phyloP scores from a whole-genome alignment of 192 early-diverging fungal genomes.

The Rhizophagus clarus region DNA sequence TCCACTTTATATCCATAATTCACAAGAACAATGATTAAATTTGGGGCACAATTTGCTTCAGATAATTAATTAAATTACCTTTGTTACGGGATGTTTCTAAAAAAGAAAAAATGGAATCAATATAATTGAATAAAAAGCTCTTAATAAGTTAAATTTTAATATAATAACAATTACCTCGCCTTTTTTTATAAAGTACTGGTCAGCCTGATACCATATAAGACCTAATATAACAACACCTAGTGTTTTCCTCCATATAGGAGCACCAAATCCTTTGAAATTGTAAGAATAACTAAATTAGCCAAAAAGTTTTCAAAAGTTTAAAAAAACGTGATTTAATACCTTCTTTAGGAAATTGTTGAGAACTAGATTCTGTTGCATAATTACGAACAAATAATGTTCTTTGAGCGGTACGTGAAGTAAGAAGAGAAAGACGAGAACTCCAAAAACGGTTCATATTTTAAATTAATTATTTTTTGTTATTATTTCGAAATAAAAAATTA shows the following conservation, averaged over 20 bases:
- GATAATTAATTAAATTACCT: neutral
- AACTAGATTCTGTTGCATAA: neutral
- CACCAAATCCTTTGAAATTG: neutral
- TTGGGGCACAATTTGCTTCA: neutral
- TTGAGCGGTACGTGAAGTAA: neutral
- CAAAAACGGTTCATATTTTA: neutral
- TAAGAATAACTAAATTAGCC: neutral
- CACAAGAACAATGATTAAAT: too few species aligned
- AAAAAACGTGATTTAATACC: neutral
- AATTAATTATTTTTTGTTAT: too few species aligned
- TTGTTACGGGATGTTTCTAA: conserved; percentile 21
- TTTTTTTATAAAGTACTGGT: conserved; percentile 1
- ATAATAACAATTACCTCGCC: neutral
- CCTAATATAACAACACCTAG: neutral
- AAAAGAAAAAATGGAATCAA: neutral
- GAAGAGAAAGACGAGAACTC: neutral
- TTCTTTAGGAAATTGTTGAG: neutral
- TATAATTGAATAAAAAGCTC: too few species aligned
- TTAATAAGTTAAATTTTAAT: neutral
- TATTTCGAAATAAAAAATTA: too few species aligned
- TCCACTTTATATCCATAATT: neutral
- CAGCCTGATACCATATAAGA: conserved; percentile 11
- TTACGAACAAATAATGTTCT: neutral
- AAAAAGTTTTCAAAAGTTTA: neutral
- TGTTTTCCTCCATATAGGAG: neutral